Evolutionary conservation across 345 rosid genomes (phyloP).

Genomic region (Excoecaria agallocha): DNA sequence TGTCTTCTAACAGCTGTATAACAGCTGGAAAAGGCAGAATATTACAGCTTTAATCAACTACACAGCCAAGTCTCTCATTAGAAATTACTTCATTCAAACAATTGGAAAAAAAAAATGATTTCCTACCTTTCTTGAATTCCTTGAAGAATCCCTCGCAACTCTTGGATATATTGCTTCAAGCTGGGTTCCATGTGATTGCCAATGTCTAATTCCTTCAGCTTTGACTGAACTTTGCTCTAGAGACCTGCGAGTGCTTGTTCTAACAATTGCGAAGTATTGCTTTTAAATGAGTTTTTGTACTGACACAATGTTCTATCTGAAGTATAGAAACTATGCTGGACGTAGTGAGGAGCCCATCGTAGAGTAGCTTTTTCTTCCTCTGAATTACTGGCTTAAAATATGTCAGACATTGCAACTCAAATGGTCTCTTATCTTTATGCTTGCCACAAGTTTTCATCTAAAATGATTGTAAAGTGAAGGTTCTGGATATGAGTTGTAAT

Average conservation of each 20-base stretch:
- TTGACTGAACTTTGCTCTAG: background rate
- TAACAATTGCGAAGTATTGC: background rate
- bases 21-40: no score
- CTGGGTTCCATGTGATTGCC: no score
- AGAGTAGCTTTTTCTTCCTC: background rate
- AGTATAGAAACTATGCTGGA: background rate
- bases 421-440: background rate
- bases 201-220: background rate
- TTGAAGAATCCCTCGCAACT: background rate
- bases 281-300: background rate
- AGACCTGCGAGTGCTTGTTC: background rate
- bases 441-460: background rate
- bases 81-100: no score
- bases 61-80: no score
- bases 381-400: background rate
- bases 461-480: background rate
- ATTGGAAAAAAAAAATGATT: no score
- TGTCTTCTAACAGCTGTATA: no score
- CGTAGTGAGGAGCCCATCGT: background rate
- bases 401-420: background rate
- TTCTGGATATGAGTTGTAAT: background rate
- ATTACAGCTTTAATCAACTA: no score
- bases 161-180: background rate
- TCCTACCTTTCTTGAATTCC: no score
- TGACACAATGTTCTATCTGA: background rate